Evolutionary conservation across 75 land plant genomes (phyloP).

Genomic region (Adiantum capillusveneris): DNA sequence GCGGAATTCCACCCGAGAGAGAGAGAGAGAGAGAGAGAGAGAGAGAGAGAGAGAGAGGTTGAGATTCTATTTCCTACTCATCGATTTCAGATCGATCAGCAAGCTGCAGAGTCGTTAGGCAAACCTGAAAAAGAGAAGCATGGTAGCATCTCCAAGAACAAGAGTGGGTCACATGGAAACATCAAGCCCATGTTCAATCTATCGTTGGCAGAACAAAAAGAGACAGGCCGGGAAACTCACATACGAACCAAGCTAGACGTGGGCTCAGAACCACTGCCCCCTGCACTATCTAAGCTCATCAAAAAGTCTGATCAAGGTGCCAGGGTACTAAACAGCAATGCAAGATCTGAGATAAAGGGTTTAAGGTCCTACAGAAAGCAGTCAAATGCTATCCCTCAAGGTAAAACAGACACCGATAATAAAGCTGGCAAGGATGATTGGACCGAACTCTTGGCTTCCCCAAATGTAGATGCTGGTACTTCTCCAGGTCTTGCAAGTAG

Average conservation of each 20-base stretch:
- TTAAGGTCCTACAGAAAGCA: neutral
- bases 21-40: neutral
- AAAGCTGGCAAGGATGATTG: slow-evolving; percentile 12
- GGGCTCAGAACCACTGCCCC: no score
- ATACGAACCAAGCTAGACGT: no score
- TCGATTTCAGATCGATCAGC: slow-evolving; percentile 73
- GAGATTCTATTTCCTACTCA: neutral
- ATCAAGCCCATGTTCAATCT: no score
- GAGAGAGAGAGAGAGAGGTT: neutral
- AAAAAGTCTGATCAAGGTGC: no score
- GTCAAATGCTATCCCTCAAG: neutral
- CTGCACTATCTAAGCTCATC: no score
- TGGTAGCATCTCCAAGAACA: neutral
- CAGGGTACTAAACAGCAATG: no score
- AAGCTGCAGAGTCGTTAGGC: slow-evolving; percentile 79
- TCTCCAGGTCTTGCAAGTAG: slow-evolving; percentile 10
- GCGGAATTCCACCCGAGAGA: no score
- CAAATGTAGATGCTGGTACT: neutral
- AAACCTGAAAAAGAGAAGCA: slow-evolving; percentile 16
- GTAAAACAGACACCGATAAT: neutral
- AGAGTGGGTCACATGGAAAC: no score
- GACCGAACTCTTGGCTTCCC: slow-evolving; percentile 22
- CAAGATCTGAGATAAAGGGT: no score
- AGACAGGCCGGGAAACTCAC: no score
- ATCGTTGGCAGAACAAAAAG: no score